Conservation (phyloP, 805 yeast species). For the Monosporozyma unispora region DNA sequence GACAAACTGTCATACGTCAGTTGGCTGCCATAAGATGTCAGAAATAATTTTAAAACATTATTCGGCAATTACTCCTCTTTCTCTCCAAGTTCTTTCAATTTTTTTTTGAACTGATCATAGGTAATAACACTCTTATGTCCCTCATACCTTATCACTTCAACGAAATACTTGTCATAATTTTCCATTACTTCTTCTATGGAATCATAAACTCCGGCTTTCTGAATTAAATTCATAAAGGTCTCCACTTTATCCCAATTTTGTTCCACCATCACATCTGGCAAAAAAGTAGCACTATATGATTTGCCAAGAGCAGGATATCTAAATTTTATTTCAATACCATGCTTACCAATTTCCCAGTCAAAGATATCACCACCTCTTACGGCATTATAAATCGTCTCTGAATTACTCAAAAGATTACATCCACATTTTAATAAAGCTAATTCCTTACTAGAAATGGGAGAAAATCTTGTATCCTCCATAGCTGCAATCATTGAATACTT, state of each 20-base stretch:
- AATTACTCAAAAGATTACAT: constrained; percentile 34
- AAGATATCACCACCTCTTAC: constrained; percentile 39
- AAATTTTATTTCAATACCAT: constrained; percentile 66
- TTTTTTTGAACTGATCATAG: constrained; percentile 34
- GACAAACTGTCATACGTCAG: too few species aligned
- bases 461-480: constrained; percentile 67
- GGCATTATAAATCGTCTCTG: constrained; percentile 34
- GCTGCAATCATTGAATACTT: constrained; percentile 64
- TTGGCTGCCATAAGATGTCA: background rate
- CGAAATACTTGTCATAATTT: constrained; percentile 23
- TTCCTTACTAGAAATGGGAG: constrained; percentile 51
- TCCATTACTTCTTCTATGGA: constrained; percentile 26
- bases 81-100: constrained; percentile 1
- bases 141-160: constrained; percentile 46
- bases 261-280: constrained; percentile 85
- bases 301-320: constrained; percentile 29
- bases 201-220: constrained; percentile 54
- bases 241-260: constrained; percentile 66
- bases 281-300: constrained; percentile 62
- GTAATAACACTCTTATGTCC: constrained; percentile 40
- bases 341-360: constrained; percentile 76
- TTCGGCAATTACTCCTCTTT: background rate
- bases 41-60: background rate
- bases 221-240: constrained; percentile 60
- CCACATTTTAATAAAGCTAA: constrained; percentile 37